These are phyloP conservation scores for Trametes polyzona DNA, from an alignment of 1,284 basidiomycete species.

Conservation along the genomic window DNA sequence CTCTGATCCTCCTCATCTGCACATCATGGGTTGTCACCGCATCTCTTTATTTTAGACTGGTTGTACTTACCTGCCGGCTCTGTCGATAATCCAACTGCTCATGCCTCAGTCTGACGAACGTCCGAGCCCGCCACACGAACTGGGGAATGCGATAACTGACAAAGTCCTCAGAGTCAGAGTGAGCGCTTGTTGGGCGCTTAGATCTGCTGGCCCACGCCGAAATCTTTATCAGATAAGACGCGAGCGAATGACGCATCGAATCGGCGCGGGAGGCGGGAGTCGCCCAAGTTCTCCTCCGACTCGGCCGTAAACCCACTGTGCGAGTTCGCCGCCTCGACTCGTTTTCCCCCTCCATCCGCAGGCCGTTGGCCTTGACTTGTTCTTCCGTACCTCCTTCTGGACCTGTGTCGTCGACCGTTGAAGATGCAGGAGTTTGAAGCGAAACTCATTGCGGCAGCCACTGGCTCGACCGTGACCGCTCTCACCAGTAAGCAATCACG, in stretches of 20 bases:
- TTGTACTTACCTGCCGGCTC: slow-evolving; percentile 28
- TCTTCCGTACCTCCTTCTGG: neutral
- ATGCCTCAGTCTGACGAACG: neutral
- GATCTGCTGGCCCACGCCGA: slow-evolving; percentile 1
- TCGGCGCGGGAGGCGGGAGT: slow-evolving; percentile 21
- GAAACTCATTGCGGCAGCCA: slow-evolving; percentile 81
- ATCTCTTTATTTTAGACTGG: slow-evolving; percentile 29
- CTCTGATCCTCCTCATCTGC: slow-evolving; percentile 21
- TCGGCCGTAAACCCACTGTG: slow-evolving; percentile 15
- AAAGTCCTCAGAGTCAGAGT: too few species aligned
- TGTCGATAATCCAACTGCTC: slow-evolving; percentile 23
- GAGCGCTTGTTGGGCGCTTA: slow-evolving; percentile 4
- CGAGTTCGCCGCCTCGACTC: slow-evolving; percentile 18
- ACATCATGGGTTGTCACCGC: slow-evolving; percentile 26
- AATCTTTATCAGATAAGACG: slow-evolving; percentile 30
- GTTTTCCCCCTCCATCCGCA: neutral
- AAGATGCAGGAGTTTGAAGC: slow-evolving; percentile 75
- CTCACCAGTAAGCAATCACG: slow-evolving; percentile 67
- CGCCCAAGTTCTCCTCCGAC: slow-evolving; percentile 8
- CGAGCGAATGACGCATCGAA: slow-evolving; percentile 24
- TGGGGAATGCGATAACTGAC: neutral
- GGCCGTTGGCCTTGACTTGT: neutral
- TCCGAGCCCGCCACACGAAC: neutral
- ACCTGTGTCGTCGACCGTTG: neutral
- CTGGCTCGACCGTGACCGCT: slow-evolving; percentile 82